These are phyloP conservation scores for Apiospora marii DNA, from an alignment of 2,329 filamentous ascomycete species.

Conservation along the genomic window DNA sequence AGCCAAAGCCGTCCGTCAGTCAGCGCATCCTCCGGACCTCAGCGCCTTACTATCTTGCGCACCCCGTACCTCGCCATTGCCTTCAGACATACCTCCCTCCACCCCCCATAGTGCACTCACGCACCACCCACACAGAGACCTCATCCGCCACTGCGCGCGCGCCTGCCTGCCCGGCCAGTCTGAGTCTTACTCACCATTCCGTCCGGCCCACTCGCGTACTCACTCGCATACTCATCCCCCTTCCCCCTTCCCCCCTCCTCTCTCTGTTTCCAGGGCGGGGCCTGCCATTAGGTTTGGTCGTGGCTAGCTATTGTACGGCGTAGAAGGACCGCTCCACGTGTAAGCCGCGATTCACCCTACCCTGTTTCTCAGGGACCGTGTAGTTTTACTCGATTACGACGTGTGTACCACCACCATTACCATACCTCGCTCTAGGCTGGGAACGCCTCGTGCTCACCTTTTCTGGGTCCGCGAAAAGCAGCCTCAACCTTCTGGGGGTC, in stretches of 20 bases:
- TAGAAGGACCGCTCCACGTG: constrained; percentile 14
- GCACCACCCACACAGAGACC: neutral
- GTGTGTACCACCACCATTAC: neutral
- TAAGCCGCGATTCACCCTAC: constrained; percentile 12
- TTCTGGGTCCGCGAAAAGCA: constrained; percentile 18
- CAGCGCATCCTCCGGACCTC: constrained; percentile 8
- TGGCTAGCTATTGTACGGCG: constrained; percentile 4
- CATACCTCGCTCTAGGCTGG: neutral
- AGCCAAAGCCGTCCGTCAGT: constrained; percentile 5
- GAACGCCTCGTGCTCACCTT: constrained; percentile 20
- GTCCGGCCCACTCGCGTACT: neutral
- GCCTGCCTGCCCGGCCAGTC: neutral
- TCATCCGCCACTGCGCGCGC: neutral
- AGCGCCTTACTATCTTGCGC: neutral
- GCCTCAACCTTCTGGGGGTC: constrained; percentile 18
- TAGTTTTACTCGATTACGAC: constrained; percentile 21
- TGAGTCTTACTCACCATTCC: neutral
- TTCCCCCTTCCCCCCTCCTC: no score
- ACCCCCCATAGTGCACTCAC: neutral
- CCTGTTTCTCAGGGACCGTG: neutral
- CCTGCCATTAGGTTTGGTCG: constrained; percentile 5
- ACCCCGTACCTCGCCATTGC: neutral
- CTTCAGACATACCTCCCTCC: constrained; percentile 10
- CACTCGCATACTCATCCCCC: no score
- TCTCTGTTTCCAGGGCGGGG: neutral